Base-by-base conservation (phyloP, 495 filamentous ascomycete genomes). In the Annulohypoxylon stygium region DNA sequence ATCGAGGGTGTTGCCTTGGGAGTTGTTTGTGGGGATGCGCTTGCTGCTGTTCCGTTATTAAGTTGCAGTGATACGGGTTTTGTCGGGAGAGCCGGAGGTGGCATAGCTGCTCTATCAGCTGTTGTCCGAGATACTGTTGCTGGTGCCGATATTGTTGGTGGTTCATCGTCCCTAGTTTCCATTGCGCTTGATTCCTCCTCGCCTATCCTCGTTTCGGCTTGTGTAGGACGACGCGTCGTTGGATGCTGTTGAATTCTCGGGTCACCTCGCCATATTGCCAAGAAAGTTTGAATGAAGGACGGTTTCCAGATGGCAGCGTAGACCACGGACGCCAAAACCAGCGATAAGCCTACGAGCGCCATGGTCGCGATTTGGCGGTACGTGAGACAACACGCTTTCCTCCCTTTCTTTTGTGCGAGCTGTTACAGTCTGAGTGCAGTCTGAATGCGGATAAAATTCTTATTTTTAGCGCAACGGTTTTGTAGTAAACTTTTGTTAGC, bases 301-400 rank as follows among this genome's bases (percentile, higher is more conserved):
- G 83, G 85, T 67, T 81, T 82, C 59, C 81, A 80, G 64, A 87
- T 84, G 61, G 83, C 80, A 61, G 88, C 75, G 55, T 86, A 82
- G 12, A 88, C 79, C 39, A 88, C 64, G 0, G 87, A 87, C 18
- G 84, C 87, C 64, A 88, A 75, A 67, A 89, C 79, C 20, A 89
- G 75, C 5, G 87, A 86, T 59, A 88, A 73, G 61, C 86, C 87
- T 20, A 90, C 67, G 65, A 87, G 77, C 74, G 80, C 83, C 86
- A 88, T 88, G 6, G 30, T 18, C 25, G 39, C 45, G 37, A 62
- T 50, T 4, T 43, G 36, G 39, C 39, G 39, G 39, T 45, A 45
- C 7, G 30, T 53, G 6, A 12, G 66, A 47, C 20, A 37, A 43
- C 23, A 25, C 34, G 20, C 26, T 18, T 57, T 26, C 18, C 37